Base-by-base conservation (phyloP, 2,329 filamentous ascomycete genomes). In the Byssothecium circinans region DNA sequence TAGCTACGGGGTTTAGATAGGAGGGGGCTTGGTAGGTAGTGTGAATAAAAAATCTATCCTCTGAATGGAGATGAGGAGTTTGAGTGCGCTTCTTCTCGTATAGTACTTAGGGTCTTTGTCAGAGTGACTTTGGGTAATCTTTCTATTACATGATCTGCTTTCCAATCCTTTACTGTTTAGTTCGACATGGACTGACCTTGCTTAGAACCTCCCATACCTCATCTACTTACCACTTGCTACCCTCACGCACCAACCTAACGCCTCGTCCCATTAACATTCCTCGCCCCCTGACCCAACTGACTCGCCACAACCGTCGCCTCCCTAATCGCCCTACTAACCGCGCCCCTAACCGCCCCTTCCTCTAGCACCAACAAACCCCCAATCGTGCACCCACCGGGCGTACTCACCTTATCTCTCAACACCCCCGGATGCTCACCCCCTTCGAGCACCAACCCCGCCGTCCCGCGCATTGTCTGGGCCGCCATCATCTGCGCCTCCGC, bases 351-450 rank as follows among this genome's bases (percentile, higher is more conserved):
- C 8, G 79, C 75, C 8, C 85, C 86, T 61, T 92, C 87, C 69
- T 92, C 88, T 6, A 92, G 73, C 4, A 87, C 84, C 59, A 89
- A 67, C 41, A 91, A 69, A 0, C 88, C 89, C 2, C 83, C 84
- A 52, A 91, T 89, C 4, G 87, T 91, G 70, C 87, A 91, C 1
- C 88, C 88, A 4, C 86, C 88, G 0, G 88, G 87, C 1, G 87
- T 90, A 56, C 77, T 84, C n/a, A 90, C 85, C 72, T 88, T 88
- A 58, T 92, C 88, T 42, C 84, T 79, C 43, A 91, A 72, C 18
- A 90, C 71, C 14, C 87, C 87, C 1, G 88, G 89, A 68, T 91
- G 88, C 66, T 90, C 86, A 12, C 87, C 87, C 45, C 72, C 43
- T 42, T 50, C 79, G 45, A 88, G 75, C 10, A 91, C 82, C 59